These are phyloP conservation scores for Trichoderma gamsii DNA, from an alignment of 495 filamentous ascomycete species.

Conservation along the genomic window DNA sequence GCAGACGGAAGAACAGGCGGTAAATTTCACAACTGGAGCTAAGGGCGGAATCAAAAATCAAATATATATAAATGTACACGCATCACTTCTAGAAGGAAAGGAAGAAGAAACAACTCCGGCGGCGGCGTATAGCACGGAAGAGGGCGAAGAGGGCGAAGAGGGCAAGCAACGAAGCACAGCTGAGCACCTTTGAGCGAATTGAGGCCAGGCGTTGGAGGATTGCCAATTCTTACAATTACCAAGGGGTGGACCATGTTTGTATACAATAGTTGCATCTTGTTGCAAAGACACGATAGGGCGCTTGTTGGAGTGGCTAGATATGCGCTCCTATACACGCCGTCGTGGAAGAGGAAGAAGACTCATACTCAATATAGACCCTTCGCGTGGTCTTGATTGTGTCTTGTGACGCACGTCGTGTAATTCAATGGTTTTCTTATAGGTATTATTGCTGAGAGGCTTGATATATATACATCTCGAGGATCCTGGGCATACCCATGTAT, in stretches of 20 bases:
- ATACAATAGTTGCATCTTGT: not conserved
- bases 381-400: not conserved
- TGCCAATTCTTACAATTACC: not conserved
- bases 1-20: slow-evolving; percentile 31
- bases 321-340: not conserved
- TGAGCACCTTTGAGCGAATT: not conserved
- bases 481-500: not conserved
- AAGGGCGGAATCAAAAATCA: not conserved
- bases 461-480: not conserved
- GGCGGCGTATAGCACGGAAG: not conserved
- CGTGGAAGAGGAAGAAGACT: not conserved
- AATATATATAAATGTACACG: not conserved
- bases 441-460: not conserved
- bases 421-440: not conserved
- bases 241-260: not conserved
- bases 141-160: not conserved
- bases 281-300: not conserved
- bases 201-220: slow-evolving; percentile 10
- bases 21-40: slow-evolving; percentile 9
- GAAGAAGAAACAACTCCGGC: not conserved
- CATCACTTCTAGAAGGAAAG: not conserved
- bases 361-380: not conserved
- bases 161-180: not conserved
- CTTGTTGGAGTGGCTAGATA: not conserved
- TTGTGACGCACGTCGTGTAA: not conserved